Conservation (phyloP, 2,329 filamentous ascomycete species). For the Neofusicoccum umdonicola region DNA sequence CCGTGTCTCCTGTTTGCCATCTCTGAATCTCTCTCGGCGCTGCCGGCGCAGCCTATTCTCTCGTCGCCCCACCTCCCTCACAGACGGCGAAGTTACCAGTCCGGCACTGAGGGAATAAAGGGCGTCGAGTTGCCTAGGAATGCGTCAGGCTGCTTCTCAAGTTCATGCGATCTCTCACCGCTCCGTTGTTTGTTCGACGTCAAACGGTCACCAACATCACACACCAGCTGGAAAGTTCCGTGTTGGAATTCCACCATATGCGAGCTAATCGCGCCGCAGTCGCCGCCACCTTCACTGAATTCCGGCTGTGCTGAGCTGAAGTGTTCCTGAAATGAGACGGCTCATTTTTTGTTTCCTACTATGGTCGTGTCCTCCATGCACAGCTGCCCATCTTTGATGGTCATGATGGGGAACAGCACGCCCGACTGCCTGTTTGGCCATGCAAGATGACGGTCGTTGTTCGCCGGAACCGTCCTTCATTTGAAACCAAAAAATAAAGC, state of each 20-base stretch:
- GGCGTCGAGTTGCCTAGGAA: background rate
- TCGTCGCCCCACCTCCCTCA: slow-evolving; percentile 3
- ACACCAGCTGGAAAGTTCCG: slow-evolving; percentile 8
- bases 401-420: background rate
- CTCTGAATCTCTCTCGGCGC: background rate
- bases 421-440: background rate
- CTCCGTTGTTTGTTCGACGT: slow-evolving; percentile 7
- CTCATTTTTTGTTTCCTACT: background rate
- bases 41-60: background rate
- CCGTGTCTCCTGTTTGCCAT: background rate
- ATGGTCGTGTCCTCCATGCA: background rate
- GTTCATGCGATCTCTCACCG: slow-evolving; percentile 13
- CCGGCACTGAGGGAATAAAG: background rate
- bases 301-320: background rate
- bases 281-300: background rate
- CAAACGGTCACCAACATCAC: background rate
- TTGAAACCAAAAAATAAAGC: no score
- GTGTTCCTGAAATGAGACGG: background rate
- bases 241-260: background rate
- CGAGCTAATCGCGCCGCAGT: background rate
- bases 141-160: background rate
- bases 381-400: background rate
- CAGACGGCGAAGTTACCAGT: background rate
- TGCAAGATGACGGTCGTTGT: background rate
- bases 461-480: no score